Conservation (phyloP, 148 eudicot genomes). For the Dianthus caryophyllus region DNA sequence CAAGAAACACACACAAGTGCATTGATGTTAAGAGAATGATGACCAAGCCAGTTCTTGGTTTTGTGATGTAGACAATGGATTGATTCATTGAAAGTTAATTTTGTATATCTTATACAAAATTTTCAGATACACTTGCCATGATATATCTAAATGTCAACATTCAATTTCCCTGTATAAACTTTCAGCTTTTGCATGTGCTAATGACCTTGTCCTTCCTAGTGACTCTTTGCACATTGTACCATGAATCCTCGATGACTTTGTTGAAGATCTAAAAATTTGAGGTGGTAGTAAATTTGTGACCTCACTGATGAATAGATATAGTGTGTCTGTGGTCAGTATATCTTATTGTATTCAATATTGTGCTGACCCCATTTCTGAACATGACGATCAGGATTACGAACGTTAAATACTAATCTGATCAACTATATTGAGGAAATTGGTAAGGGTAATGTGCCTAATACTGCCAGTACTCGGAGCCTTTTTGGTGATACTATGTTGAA, state of each 20-base stretch:
- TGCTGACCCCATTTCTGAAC: background rate
- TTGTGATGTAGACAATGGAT: background rate
- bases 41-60: background rate
- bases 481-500: too few relatives aligned
- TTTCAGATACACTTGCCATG: background rate
- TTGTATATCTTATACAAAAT: too few relatives aligned
- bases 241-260: too few relatives aligned
- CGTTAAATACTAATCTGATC: background rate
- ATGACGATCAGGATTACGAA: background rate
- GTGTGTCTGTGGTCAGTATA: background rate
- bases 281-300: too few relatives aligned
- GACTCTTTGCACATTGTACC: background rate
- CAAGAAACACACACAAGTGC: background rate
- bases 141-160: background rate
- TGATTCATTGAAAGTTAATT: background rate
- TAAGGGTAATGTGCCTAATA: too few relatives aligned
- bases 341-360: background rate
- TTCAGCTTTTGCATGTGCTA: background rate
- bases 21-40: background rate
- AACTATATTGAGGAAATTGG: too few relatives aligned
- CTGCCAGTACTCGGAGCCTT: too few relatives aligned
- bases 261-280: too few relatives aligned
- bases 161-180: background rate
- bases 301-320: background rate
- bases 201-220: background rate